These are phyloP conservation scores for Colletotrichum theobromicola DNA, from an alignment of 2,329 filamentous ascomycete species.

Conservation along the genomic window DNA sequence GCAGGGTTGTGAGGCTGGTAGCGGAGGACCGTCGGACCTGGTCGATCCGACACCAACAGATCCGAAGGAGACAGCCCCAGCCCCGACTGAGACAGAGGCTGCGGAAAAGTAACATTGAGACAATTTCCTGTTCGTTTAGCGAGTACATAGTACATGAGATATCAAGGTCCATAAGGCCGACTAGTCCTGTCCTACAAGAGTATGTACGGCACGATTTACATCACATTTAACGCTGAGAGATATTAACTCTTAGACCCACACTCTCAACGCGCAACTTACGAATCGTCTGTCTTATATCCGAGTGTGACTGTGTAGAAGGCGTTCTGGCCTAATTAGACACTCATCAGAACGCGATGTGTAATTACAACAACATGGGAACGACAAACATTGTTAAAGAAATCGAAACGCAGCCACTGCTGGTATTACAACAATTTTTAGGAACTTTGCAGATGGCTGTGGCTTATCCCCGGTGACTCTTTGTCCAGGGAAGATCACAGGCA, in stretches of 20 bases:
- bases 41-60: neutral
- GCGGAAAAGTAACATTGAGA: neutral
- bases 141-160: rapidly evolving
- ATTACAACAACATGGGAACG: no score
- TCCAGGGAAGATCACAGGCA: no score
- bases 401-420: no score
- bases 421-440: no score
- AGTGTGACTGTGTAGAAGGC: rapidly evolving
- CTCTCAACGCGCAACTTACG: neutral
- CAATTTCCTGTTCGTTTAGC: rapidly evolving
- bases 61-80: rapidly evolving
- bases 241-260: neutral
- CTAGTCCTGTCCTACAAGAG: no score
- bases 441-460: no score
- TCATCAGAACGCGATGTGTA: no score
- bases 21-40: neutral
- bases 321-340: no score
- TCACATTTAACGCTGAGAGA: no score
- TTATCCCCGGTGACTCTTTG: no score
- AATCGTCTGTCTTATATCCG: rapidly evolving
- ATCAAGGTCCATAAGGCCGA: neutral
- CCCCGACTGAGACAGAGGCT: neutral
- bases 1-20: neutral
- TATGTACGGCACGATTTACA: no score
- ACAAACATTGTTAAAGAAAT: no score